These are phyloP conservation scores for Narthecium ossifragum DNA, from an alignment of 106 monocot genomes.

Conservation along the genomic window DNA sequence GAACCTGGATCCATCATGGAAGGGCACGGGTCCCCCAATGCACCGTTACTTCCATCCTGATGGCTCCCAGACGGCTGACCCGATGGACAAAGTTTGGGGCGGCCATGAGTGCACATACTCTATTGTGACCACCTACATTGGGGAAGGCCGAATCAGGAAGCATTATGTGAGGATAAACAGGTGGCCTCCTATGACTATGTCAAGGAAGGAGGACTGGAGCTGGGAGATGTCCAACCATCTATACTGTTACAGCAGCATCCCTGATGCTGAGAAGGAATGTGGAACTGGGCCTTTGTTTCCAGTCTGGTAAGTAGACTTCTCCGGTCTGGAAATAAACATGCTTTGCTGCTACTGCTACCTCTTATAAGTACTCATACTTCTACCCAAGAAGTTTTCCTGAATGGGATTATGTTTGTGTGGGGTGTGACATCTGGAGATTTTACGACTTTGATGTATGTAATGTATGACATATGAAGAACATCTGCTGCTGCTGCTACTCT, in stretches of 20 bases:
- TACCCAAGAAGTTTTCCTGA: not conserved
- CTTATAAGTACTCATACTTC: not conserved
- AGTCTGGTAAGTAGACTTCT: constrained; percentile 34
- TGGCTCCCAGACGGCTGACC: constrained; percentile 65
- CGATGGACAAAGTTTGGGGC: constrained; percentile 58
- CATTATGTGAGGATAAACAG: constrained; percentile 79
- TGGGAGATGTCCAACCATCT: constrained; percentile 62
- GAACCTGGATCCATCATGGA: constrained; percentile 69
- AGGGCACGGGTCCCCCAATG: constrained; percentile 53
- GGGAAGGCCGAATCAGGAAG: constrained; percentile 41
- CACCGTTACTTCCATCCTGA: constrained; percentile 59
- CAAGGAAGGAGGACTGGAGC: constrained; percentile 69
- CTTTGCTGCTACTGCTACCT: not conserved
- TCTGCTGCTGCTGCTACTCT: not conserved
- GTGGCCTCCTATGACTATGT: constrained; percentile 46
- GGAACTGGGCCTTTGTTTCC: constrained; percentile 71
- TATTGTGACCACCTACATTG: constrained; percentile 57
- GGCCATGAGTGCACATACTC: constrained; percentile 68
- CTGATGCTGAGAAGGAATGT: constrained; percentile 49
- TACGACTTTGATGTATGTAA: not conserved
- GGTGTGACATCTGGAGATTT: not conserved
- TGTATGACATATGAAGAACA: not conserved
- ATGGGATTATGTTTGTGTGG: not conserved
- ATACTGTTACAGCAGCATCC: constrained; percentile 50
- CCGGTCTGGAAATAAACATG: not conserved